Base-by-base conservation (phyloP, 768 basidiomycete genomes). In the Suillus variegatus region DNA sequence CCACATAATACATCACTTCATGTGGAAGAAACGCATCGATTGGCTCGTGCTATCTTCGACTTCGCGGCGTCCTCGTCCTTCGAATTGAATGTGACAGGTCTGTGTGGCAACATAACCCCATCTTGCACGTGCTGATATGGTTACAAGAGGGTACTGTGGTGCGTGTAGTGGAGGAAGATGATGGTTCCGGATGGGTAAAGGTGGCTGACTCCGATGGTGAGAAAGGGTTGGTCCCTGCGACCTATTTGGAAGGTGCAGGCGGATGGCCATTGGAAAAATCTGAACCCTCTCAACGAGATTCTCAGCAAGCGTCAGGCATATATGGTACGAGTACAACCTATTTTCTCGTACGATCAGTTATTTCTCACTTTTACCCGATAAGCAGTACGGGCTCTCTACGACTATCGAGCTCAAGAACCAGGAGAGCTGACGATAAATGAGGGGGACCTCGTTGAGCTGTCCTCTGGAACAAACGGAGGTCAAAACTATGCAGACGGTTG, bases 131-230 rank as follows among this genome's bases (percentile, higher is more conserved):
- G 65, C 71, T 68, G 61, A 63, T 69, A 64, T 58, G 43, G 64
- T 66, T 57, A 38, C 40, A 74, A 90, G 92, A 91, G 78, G 92
- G 90, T 35, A 74, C 79, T 46, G 75, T 73, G 5, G 88, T 96
- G 18, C 82, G 82, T 64, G 81, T 95, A 46, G 72, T 92, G 22
- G 93, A 95, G 73, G 85, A 88, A 66, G 92, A 95, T 66, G 93
- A 94, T 69, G 92, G 92, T 13, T 92, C 91, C 18, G 93, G 93
- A 3, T 94, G 93, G 93, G 85, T 91, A 13, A 94, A 94, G 73
- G 90, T 94, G 10, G 74, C 77, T 28, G 84, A 90, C 71, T 71
- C 77, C 46, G 74, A 75, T n/a, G 86, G 87, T 65, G 81, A 82
- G 63, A 84, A 85, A 69, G 93, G 93, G 10, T 85, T 94, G 47